Base-by-base conservation (phyloP, 1,284 basidiomycete genomes). In the Cryptococcus sp. region DNA sequence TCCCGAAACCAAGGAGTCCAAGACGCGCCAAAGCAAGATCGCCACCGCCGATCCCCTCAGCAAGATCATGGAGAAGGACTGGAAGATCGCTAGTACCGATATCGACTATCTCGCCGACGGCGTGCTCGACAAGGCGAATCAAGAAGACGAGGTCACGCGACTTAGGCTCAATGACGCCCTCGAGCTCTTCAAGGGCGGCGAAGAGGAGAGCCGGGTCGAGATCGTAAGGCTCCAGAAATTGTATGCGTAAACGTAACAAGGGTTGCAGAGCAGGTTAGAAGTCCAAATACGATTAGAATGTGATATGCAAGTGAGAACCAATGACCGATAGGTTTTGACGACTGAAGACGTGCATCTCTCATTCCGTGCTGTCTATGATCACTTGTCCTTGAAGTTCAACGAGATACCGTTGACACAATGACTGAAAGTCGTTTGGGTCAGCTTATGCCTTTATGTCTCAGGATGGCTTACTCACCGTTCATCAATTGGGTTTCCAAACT, bases 351-450 rank as follows among this genome's bases (percentile, higher is more conserved):
- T 35, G 30, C 30, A 35, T 35, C 62, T 67, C 65, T 54, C 67
- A 73, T 54, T 81, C 69, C 30, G 15, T 7, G 11, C 42, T 10
- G 16, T 43, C 25, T 43, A 17, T 1, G 30, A 17, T 25, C 54
- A 60, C 49, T 86, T 85, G 3, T 86, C 85, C 43, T 82, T 78
- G 78, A 95, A 94, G 57, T 83, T 89, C 54, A 95, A 79, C 5
- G 91, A 93, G 66, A 95, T 78, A 8, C 91, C 93, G 74, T 95
- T 95, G 54, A 95, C 92, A 69, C 91, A 93, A 76, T 93, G 91
- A 39, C 90, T 85, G 48, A 6, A 19, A 55, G 43, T n/a, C 16
- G 35, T 47, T 10, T 20, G 35, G 11, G 35, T 30, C 38, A 55
- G 23, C 16, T 72, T 92, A 89, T 90, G 87, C 72, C 69, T 38